Evolutionary conservation across 768 basidiomycete genomes (phyloP).

Genomic region (Cystobasidium tubakii): DNA sequence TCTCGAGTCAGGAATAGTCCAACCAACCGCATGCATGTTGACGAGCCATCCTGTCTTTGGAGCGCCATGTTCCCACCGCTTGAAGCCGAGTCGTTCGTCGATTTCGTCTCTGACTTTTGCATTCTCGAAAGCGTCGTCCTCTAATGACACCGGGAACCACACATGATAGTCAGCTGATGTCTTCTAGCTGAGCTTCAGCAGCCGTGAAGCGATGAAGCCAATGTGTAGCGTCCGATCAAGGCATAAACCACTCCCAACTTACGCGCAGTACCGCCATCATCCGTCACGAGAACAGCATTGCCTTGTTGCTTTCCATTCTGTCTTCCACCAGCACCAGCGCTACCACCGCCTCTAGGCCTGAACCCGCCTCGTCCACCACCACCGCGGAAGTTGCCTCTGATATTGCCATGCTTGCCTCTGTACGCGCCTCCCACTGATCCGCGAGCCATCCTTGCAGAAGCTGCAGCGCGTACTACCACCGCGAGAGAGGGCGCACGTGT

Average conservation of each 20-base stretch:
- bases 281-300: constrained; percentile 11
- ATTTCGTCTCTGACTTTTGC: constrained; percentile 62
- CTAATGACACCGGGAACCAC: not conserved
- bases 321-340: constrained; percentile 3
- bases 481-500: too few relatives aligned
- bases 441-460: constrained; percentile 12
- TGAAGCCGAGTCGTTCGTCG: constrained; percentile 88
- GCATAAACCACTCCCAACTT: too few relatives aligned
- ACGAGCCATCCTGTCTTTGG: constrained; percentile 85
- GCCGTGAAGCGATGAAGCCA: not conserved
- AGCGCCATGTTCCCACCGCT: constrained; percentile 68
- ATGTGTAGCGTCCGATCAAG: not conserved
- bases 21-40: constrained; percentile 92
- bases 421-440: constrained; percentile 23
- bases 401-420: constrained; percentile 32
- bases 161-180: too few relatives aligned
- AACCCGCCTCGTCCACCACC: constrained; percentile 13
- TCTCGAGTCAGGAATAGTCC: too few relatives aligned
- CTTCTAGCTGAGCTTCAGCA: not conserved
- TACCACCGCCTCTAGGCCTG: constrained; percentile 29
- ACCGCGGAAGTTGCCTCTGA: constrained; percentile 24
- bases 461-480: not conserved
- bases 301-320: not conserved
- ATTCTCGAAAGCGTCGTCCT: constrained; percentile 33
- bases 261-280: constrained; percentile 36